Percentiles rank a stretch among this genome's conserved stretches.
Conservation (phyloP, 1,284 basidiomycete genomes). For the Mycena citricolor region DNA sequence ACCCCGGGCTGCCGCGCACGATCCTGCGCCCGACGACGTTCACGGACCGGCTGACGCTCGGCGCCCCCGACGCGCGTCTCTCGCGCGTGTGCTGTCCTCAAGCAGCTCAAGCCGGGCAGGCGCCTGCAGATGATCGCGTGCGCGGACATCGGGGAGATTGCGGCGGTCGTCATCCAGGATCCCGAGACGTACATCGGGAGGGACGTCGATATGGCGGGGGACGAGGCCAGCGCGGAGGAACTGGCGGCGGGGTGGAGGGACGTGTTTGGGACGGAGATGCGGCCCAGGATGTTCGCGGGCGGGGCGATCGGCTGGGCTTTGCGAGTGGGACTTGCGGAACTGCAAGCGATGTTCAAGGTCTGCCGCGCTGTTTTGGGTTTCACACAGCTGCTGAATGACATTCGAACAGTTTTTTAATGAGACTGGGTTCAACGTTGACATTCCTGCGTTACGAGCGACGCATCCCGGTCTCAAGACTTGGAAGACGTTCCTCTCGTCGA, state of each 20-base stretch:
- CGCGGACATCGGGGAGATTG: conserved; percentile 15
- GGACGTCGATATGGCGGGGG: conserved; percentile 17
- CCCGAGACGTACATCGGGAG: conserved; percentile 12
- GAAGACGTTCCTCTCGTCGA: too few species aligned
- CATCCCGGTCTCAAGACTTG: conserved; percentile 17
- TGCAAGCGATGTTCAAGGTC: conserved; percentile 18
- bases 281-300: conserved; percentile 6
- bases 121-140: conserved; percentile 13
- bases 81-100: conserved; percentile 11
- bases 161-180: conserved; percentile 5
- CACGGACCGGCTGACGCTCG: conserved; percentile 14
- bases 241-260: conserved; percentile 16
- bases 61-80: conserved; percentile 1
- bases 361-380: neutral
- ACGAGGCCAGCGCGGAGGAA: conserved; percentile 9
- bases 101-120: conserved; percentile 14
- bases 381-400: neutral
- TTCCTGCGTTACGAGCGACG: conserved; percentile 9
- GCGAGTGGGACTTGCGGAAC: conserved; percentile 5
- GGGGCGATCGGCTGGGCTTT: conserved; percentile 4
- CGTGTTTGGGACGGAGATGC: conserved; percentile 17
- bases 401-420: conserved; percentile 17
- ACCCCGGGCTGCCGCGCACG: conserved; percentile 11
- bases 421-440: conserved; percentile 13
- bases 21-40: conserved; percentile 20